These are phyloP conservation scores for Mortierella sp. DNA, from an alignment of 371 early-diverging fungal species.

Conservation along the genomic window DNA sequence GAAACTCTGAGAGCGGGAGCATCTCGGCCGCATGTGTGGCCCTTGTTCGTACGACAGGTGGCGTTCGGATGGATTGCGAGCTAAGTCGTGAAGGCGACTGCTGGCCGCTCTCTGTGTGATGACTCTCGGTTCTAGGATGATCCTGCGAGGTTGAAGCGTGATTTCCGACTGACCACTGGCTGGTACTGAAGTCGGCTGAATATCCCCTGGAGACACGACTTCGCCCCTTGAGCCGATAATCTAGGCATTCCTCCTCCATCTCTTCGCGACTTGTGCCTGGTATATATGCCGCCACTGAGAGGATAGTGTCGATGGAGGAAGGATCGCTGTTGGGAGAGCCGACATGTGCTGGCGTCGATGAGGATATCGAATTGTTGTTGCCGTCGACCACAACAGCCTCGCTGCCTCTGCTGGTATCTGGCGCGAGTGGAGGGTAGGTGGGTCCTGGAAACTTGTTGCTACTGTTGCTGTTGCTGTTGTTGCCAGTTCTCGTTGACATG, in stretches of 20 bases:
- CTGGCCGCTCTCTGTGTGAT: background rate
- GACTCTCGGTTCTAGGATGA: background rate
- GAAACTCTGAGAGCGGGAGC: conserved; percentile 47
- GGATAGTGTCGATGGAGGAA: conserved; percentile 22
- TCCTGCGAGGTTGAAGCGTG: conserved; percentile 1
- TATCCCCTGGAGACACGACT: conserved; percentile 28
- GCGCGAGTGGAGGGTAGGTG: background rate
- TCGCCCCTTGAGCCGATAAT: conserved; percentile 41
- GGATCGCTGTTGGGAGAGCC: conserved; percentile 27
- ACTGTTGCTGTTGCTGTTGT: background rate
- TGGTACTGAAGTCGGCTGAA: conserved; percentile 12
- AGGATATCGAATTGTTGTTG: conserved; percentile 13
- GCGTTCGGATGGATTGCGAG: background rate
- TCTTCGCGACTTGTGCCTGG: conserved; percentile 21
- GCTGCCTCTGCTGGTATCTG: background rate
- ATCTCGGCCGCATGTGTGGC: conserved; percentile 21
- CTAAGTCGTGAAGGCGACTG: background rate
- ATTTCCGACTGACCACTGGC: conserved; percentile 12
- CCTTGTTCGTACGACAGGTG: background rate
- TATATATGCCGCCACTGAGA: conserved; percentile 3
- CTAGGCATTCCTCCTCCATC: conserved; percentile 26
- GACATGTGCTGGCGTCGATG: background rate
- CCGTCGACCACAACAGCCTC: conserved; percentile 2
- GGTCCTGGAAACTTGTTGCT: background rate
- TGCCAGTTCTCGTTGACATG: background rate